Evolutionary conservation across 2,329 filamentous ascomycete species (phyloP).

Genomic region (Verticillium tricorpus): DNA sequence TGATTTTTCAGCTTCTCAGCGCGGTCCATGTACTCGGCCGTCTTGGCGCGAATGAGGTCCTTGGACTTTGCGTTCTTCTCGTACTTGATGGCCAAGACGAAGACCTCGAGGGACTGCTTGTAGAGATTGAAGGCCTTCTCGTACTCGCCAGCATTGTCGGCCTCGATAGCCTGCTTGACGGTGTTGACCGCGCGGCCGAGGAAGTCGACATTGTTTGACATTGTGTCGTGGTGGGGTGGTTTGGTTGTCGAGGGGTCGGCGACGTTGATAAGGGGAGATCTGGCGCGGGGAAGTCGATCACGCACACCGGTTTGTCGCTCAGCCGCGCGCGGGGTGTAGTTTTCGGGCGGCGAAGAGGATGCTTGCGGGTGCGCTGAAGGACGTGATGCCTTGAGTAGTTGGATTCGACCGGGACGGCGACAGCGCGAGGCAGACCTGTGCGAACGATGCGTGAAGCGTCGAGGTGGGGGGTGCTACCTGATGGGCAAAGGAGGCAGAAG

Average conservation of each 20-base stretch:
- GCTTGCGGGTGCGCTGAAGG: neutral
- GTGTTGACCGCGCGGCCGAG: constrained; percentile 93
- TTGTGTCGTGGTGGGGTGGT: neutral
- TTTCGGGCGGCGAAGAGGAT: neutral
- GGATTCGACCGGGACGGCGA: neutral
- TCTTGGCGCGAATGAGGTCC: constrained; percentile 94
- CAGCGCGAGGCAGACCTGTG: neutral
- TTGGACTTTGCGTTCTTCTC: constrained; percentile 98
- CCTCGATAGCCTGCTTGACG: constrained; percentile 96
- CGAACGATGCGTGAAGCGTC: neutral
- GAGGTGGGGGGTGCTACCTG: constrained; percentile 3
- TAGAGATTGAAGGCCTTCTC: constrained; percentile 95
- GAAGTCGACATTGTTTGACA: constrained; percentile 65
- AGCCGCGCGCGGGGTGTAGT: neutral
- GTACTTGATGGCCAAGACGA: constrained; percentile 99
- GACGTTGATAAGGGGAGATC: neutral
- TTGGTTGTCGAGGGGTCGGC: neutral
- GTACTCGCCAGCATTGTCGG: constrained; percentile 93
- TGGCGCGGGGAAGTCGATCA: neutral
- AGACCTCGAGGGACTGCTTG: constrained; percentile 92
- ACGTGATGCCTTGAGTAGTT: neutral
- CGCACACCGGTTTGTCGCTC: neutral
- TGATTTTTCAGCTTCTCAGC: constrained; percentile 97
- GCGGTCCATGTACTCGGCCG: constrained; percentile 95
- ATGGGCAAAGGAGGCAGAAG: neutral